Conservation (phyloP, 192 early-diverging fungal species). For the Spinellus fusiger region DNA sequence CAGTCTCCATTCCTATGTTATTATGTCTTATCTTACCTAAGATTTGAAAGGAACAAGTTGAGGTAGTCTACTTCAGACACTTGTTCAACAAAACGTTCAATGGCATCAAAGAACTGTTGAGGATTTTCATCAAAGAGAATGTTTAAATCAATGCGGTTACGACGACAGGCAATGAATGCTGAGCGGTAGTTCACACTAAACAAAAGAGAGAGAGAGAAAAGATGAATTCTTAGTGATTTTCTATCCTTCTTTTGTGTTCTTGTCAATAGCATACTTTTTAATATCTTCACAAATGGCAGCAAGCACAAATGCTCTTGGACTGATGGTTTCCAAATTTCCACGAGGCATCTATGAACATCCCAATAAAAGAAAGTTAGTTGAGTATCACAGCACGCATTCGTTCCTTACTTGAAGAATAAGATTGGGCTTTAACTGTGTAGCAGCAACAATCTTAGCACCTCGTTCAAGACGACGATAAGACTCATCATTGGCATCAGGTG, state of each 20-base stretch:
- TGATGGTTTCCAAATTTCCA: conserved; percentile 92
- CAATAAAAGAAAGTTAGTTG: neutral
- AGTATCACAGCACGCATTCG: neutral
- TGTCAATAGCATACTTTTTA: conserved; percentile 30
- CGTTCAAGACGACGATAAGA: conserved; percentile 79
- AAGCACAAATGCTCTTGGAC: conserved; percentile 85
- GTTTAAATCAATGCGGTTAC: conserved; percentile 92
- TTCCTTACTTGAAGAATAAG: conserved; percentile 64
- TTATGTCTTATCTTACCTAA: conserved; percentile 34
- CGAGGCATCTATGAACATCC: conserved; percentile 78
- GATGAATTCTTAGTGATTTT: neutral
- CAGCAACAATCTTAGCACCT: conserved; percentile 81
- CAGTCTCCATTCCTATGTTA: neutral
- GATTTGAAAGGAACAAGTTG: conserved; percentile 82
- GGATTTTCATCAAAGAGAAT: conserved; percentile 78
- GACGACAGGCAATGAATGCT: conserved; percentile 80
- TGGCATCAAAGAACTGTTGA: conserved; percentile 58
- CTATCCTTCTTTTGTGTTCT: neutral
- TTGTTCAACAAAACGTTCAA: conserved; percentile 67
- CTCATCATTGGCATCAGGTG: conserved; percentile 54
- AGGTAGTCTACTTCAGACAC: conserved; percentile 79
- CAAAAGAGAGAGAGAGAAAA: neutral
- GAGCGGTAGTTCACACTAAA: conserved; percentile 58
- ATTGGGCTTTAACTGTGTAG: conserved; percentile 59
- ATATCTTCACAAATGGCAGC: conserved; percentile 59